Conservation (phyloP, 2,329 filamentous ascomycete species). For the Colletotrichum orchidophilum region DNA sequence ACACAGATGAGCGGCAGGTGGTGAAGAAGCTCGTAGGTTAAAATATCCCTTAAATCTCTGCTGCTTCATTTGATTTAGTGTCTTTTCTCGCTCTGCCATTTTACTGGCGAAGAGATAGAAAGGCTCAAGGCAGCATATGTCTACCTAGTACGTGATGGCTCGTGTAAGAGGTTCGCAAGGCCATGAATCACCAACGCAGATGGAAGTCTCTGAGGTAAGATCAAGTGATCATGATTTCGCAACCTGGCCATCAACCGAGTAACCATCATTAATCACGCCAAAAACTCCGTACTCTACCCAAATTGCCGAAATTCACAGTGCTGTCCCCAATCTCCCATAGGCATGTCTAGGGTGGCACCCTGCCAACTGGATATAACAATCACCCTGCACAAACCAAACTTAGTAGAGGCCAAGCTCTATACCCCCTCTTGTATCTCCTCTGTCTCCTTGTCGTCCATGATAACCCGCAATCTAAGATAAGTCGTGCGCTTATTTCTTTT, state of each 20-base stretch:
- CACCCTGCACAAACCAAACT: background rate
- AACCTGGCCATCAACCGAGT: background rate
- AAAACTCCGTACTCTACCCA: background rate
- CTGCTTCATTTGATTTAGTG: background rate
- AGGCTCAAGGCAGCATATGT: background rate
- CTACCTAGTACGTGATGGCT: background rate
- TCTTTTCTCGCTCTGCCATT: background rate
- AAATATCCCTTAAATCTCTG: background rate
- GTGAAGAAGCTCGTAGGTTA: background rate
- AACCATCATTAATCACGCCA: background rate
- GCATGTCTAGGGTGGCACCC: background rate
- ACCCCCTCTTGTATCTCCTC: background rate
- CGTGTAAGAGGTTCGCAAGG: background rate
- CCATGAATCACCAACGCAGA: background rate
- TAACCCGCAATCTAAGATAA: background rate
- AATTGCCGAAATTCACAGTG: background rate
- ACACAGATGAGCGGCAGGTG: background rate
- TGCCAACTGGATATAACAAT: background rate
- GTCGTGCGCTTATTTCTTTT: slow-evolving; percentile 16
- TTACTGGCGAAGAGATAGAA: background rate
- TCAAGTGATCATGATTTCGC: background rate
- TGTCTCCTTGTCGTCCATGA: background rate
- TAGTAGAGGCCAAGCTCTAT: background rate
- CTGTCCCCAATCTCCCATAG: background rate
- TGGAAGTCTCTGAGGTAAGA: background rate